Evolutionary conservation across 805 yeast genomes (phyloP).

Genomic region (Myxozyma udenii): DNA sequence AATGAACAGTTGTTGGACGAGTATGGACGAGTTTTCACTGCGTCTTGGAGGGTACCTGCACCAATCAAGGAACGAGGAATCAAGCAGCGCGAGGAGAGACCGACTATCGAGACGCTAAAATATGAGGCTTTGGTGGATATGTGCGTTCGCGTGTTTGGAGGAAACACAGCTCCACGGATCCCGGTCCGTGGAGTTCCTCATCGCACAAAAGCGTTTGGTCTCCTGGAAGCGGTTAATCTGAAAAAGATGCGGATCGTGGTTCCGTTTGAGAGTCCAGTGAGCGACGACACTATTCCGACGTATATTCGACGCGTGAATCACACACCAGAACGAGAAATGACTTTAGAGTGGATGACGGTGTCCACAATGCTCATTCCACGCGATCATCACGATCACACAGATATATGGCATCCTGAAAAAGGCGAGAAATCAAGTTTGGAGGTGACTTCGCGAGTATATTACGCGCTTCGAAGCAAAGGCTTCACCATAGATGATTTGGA

Average conservation of each 20-base stretch:
- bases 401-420: not conserved
- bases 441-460: slow-evolving; percentile 2
- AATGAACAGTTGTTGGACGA: slow-evolving; percentile 4
- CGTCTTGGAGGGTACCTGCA: slow-evolving; percentile 15
- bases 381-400: slow-evolving; percentile 16
- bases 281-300: not conserved
- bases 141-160: not conserved
- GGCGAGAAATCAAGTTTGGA: not conserved
- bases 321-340: not conserved
- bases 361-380: slow-evolving; percentile 12
- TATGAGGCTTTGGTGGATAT: slow-evolving; percentile 3
- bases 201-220: slow-evolving; percentile 1
- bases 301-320: not conserved
- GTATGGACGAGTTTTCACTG: slow-evolving; percentile 21
- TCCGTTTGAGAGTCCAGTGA: not conserved
- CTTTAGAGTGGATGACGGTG: slow-evolving; percentile 22
- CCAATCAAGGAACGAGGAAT: not conserved
- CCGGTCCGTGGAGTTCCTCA: not conserved
- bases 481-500: slow-evolving; percentile 8
- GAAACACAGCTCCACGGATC: not conserved
- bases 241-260: not conserved
- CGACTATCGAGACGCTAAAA: not conserved
- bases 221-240: slow-evolving; percentile 2
- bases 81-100: not conserved
- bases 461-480: not conserved